Evolutionary conservation across 139 green algal genomes (phyloP).

Genomic region (Choricystis sp.): DNA sequence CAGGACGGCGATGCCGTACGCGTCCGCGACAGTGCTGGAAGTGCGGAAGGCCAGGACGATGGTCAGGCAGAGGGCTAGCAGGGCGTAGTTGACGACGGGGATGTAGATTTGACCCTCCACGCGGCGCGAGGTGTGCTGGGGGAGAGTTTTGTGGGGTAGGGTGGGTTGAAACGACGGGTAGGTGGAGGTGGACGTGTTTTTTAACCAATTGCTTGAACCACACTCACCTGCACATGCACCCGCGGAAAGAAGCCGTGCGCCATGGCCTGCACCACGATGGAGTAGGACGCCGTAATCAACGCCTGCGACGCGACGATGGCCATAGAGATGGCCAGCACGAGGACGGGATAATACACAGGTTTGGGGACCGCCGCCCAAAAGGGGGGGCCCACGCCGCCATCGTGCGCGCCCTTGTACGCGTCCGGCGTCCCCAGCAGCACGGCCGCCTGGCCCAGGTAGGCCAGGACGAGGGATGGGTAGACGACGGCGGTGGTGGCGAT

Average conservation of each 20-base stretch:
- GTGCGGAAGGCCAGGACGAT: conserved; percentile 27
- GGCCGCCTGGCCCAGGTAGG: conserved; percentile 43
- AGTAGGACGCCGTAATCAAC: conserved; percentile 37
- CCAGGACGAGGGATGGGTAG: conserved; percentile 38
- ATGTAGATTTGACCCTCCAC: conserved; percentile 33
- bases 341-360: conserved; percentile 26
- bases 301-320: conserved; percentile 27
- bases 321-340: conserved; percentile 29
- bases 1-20: conserved; percentile 21
- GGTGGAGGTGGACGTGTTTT: too few relatives aligned
- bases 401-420: background rate
- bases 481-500: conserved; percentile 12
- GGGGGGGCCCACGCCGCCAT: too few relatives aligned
- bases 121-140: conserved; percentile 16
- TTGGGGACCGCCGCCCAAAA: conserved; percentile 16
- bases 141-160: too few relatives aligned
- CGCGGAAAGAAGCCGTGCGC: conserved; percentile 28
- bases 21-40: conserved; percentile 11
- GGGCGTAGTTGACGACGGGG: conserved; percentile 28
- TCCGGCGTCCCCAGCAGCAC: conserved; percentile 3
- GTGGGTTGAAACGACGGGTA: too few relatives aligned
- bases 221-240: conserved; percentile 19
- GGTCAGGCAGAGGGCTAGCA: conserved; percentile 25
- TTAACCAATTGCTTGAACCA: too few relatives aligned
- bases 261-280: conserved; percentile 27